Base-by-base conservation (phyloP, 306 rosid genomes). In the Notholithocarpus densiflorus region DNA sequence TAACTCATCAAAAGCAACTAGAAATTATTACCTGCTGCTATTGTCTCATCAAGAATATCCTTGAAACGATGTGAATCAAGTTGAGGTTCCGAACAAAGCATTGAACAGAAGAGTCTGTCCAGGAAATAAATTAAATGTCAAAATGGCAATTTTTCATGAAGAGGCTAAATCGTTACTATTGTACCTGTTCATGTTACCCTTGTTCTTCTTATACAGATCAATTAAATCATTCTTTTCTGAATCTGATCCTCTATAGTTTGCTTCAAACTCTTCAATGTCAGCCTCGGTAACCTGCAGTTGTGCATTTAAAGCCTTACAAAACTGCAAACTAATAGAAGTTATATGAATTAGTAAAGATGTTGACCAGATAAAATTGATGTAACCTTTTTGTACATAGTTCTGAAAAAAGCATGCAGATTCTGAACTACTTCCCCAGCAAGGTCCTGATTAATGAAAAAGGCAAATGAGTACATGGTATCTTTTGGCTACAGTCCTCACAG, bases 61-160 rank as follows among this genome's bases (percentile, higher is more conserved):
- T 84, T 91, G 89, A 86, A 93, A 48, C 94, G 87, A 61, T 89
- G 93, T 3, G 99, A 92, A 82, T 95, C 99, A 11, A 91, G 92
- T 85, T 89, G 88, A 74, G 90, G 83, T 84, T 93, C 97, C 4
- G 99, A 95, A 90, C 99, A 95, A 71, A 95, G 89, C 99, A 95
- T 95, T 69, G 98, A 95, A 82, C 97, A 93, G 80, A 93, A 93
- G 34, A 95, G 89, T 84, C 99, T 95, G 86, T 76, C 85, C 54
- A 52, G 65, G 64, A 62, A 82, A 59, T 27, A 75, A 71, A 1
- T 68, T 1, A 75, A 55, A 73, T 73, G 69, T 56, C 68, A 81
- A 74, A 86, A 34, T 64, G 32, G 61, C 27, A 75, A 79, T 24
- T 59, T 80, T 81, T 75, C 60, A 27, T 17, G 53, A 62, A 75